A percentile compares a stretch with the other conserved stretches of the same genome.
Evolutionary conservation across 2,329 filamentous ascomycete species (phyloP).

Genomic region (Calonectria pteridis): DNA sequence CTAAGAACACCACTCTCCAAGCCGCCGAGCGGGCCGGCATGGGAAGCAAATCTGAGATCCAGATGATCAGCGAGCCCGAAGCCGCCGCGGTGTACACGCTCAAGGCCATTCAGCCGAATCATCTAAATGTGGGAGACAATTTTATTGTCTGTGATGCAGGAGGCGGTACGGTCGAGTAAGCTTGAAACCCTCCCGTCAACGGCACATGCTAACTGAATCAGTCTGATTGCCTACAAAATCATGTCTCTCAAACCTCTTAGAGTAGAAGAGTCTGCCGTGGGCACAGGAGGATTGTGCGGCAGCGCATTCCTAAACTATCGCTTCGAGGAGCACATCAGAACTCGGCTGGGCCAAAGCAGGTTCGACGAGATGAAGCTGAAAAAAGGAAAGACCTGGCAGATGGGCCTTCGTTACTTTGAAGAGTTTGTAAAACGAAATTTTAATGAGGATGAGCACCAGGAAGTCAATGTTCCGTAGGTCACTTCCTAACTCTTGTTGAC

Average conservation of each 20-base stretch:
- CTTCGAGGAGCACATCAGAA: conserved; percentile 82
- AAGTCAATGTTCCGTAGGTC: conserved; percentile 79
- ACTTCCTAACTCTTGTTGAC: fast-evolving
- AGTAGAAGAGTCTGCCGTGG: conserved; percentile 84
- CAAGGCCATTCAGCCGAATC: conserved; percentile 82
- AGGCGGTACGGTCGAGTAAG: conserved; percentile 76
- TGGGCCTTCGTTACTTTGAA: conserved; percentile 84
- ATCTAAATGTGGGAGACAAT: conserved; percentile 76
- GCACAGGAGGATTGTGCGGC: conserved; percentile 82
- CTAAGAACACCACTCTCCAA: conserved; percentile 85
- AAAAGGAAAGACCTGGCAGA: conserved; percentile 84
- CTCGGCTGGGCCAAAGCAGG: conserved; percentile 72
- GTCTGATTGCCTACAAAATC: conserved; percentile 84
- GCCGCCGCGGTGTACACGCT: conserved; percentile 84
- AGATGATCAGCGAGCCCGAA: conserved; percentile 86
- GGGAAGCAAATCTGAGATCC: conserved; percentile 76
- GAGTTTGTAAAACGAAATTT: conserved; percentile 90
- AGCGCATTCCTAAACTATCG: conserved; percentile 85
- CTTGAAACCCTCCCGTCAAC: conserved; percentile 16
- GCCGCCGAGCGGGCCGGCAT: conserved; percentile 85
- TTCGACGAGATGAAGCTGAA: conserved; percentile 83
- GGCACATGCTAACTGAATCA: conserved; percentile 45
- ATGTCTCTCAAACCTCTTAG: conserved; percentile 77
- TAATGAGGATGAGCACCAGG: conserved; percentile 80
- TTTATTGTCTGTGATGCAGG: conserved; percentile 74